Evolutionary conservation across 306 rosid genomes (phyloP).

Genomic region (Trifolium dubium): DNA sequence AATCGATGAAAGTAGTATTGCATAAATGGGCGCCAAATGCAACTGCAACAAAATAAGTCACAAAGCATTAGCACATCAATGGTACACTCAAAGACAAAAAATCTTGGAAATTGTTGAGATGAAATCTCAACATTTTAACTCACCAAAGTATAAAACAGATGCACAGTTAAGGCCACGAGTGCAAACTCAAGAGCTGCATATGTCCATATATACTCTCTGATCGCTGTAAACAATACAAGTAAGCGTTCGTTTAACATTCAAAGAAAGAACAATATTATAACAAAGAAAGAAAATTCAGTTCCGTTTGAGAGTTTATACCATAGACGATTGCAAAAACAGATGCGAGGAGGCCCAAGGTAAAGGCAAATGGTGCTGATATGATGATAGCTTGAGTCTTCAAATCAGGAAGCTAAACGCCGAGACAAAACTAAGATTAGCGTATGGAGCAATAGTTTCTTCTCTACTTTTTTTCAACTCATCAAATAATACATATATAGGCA

Average conservation of each 20-base stretch:
- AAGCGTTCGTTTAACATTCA: slow-evolving; percentile 21
- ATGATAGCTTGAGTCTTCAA: slow-evolving; percentile 84
- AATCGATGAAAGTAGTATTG: slow-evolving; percentile 75
- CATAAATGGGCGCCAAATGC: slow-evolving; percentile 66
- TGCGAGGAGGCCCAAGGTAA: slow-evolving; percentile 80
- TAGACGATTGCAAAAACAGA: slow-evolving; percentile 80
- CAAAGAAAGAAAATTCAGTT: not conserved
- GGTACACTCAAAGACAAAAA: not conserved
- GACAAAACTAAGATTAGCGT: slow-evolving; percentile 16
- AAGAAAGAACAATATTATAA: not conserved
- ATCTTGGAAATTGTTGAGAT: too few species aligned
- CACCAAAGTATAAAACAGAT: slow-evolving; percentile 74
- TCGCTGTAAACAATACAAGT: slow-evolving; percentile 64
- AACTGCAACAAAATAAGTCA: slow-evolving; percentile 62
- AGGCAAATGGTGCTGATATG: slow-evolving; percentile 85
- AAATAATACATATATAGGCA: not conserved
- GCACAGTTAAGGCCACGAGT: slow-evolving; percentile 78
- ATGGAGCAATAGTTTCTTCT: not conserved
- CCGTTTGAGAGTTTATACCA: slow-evolving; percentile 56
- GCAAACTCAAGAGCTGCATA: slow-evolving; percentile 98
- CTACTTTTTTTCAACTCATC: slow-evolving; percentile 1
- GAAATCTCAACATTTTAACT: slow-evolving; percentile 44
- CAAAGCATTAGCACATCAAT: slow-evolving; percentile 34
- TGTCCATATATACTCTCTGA: slow-evolving; percentile 94
- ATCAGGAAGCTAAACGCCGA: slow-evolving; percentile 65